phyloP scores from a whole-genome alignment of 2,329 filamentous ascomycete species.

The Calonectria ilicicola region DNA sequence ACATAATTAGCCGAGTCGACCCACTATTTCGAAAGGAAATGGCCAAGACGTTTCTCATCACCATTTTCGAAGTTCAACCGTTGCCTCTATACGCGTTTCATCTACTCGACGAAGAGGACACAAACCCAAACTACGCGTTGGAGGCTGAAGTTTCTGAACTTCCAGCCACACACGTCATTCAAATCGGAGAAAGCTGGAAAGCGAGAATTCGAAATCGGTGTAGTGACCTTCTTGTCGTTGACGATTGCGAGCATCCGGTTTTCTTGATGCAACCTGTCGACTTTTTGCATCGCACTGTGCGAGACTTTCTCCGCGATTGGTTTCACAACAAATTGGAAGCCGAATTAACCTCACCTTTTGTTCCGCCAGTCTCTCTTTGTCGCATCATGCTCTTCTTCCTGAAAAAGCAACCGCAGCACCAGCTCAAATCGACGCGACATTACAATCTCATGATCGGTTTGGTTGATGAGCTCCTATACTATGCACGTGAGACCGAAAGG shows the following conservation, averaged over 20 bases:
- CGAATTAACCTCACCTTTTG: background rate
- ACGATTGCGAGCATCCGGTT: constrained; percentile 1
- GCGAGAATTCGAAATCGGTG: constrained; percentile 10
- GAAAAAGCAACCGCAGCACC: background rate
- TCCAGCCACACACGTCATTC: background rate
- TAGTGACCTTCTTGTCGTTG: constrained; percentile 13
- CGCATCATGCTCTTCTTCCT: background rate
- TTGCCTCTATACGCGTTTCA: constrained; percentile 15
- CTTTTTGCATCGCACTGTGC: constrained; percentile 10
- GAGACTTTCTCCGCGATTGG: background rate
- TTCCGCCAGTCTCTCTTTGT: background rate
- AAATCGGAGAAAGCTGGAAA: background rate
- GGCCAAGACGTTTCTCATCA: background rate
- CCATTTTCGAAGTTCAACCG: constrained; percentile 12
- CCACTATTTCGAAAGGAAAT: background rate
- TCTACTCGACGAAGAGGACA: background rate
- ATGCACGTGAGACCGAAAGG: constrained; percentile 6
- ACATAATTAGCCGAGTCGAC: background rate
- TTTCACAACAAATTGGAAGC: background rate
- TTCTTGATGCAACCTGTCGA: constrained; percentile 13
- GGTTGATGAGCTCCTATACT: constrained; percentile 12
- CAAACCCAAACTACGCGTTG: background rate
- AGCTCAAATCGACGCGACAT: constrained; percentile 2
- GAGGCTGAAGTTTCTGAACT: background rate
- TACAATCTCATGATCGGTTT: constrained; percentile 7